Percentiles rank a stretch among this genome's conserved stretches.
Evolutionary conservation across 495 filamentous ascomycete genomes (phyloP).

Genomic region (Aspergillus asperescens): DNA sequence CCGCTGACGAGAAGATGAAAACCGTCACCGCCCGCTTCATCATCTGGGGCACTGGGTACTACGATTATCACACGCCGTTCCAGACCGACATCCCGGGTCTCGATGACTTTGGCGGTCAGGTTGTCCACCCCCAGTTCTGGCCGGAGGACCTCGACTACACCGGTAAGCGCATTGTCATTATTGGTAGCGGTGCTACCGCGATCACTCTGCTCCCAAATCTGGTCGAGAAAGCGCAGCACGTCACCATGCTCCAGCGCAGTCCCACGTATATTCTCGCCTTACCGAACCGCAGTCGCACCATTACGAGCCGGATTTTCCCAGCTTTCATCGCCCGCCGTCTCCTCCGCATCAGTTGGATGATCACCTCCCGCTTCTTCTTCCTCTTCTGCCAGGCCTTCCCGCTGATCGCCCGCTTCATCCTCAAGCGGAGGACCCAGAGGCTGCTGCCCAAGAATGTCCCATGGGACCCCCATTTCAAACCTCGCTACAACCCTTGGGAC

Average conservation of each 20-base stretch:
- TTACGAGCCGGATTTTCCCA: constrained; percentile 39
- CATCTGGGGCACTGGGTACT: constrained; percentile 58
- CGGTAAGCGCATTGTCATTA: constrained; percentile 50
- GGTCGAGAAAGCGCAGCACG: constrained; percentile 39
- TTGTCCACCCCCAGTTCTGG: constrained; percentile 52
- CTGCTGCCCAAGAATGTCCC: constrained; percentile 53
- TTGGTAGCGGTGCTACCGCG: constrained; percentile 55
- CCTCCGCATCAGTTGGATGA: constrained; percentile 43
- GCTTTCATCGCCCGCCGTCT: constrained; percentile 30
- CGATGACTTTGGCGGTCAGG: constrained; percentile 37
- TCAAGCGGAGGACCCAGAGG: constrained; percentile 35
- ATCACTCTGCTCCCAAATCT: constrained; percentile 47
- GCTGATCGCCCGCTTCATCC: constrained; percentile 36
- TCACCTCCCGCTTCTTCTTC: constrained; percentile 44
- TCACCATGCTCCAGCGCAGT: constrained; percentile 55
- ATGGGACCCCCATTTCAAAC: constrained; percentile 64
- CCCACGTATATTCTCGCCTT: constrained; percentile 55
- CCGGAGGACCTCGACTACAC: constrained; percentile 46
- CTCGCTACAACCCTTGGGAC: constrained; percentile 65
- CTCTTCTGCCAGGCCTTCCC: constrained; percentile 56
- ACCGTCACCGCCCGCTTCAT: constrained; percentile 51
- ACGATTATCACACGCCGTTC: constrained; percentile 58
- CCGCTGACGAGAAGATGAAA: constrained; percentile 30
- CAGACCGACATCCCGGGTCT: constrained; percentile 42
- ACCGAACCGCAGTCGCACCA: constrained; percentile 35